A percentile compares a stretch with the other conserved stretches of the same genome.
Evolutionary conservation across 1,139 yeast genomes (phyloP).

Genomic region (Suhomyces choctaworum): DNA sequence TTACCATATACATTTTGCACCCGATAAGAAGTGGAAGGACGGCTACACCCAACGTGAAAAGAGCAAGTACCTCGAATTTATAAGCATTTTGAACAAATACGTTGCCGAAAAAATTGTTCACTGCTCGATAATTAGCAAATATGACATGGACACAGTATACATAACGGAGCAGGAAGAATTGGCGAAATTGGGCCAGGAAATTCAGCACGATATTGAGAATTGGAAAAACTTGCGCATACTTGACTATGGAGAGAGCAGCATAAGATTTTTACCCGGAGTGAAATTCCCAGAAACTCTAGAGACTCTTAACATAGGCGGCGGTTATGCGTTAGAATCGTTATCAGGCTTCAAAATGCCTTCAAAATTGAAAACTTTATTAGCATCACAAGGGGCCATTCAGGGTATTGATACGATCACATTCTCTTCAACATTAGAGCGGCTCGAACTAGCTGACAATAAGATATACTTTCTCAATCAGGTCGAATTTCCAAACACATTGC

Average conservation of each 20-base stretch:
- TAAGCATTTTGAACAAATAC: conserved; percentile 23
- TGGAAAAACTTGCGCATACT: conserved; percentile 38
- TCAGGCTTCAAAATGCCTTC: conserved; percentile 45
- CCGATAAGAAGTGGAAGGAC: conserved; percentile 34
- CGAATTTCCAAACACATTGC: conserved; percentile 38
- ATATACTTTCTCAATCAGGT: conserved; percentile 43
- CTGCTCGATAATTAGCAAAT: conserved; percentile 42
- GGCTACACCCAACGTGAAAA: conserved; percentile 32
- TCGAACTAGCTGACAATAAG: conserved; percentile 41
- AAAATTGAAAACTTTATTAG: conserved; percentile 32
- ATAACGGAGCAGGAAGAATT: conserved; percentile 38
- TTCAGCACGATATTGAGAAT: conserved; percentile 38
- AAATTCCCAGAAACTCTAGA: conserved; percentile 41
- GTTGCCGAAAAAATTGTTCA: conserved; percentile 37
- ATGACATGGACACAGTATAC: conserved; percentile 37
- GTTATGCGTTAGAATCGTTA: conserved; percentile 42
- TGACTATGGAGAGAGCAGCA: conserved; percentile 43
- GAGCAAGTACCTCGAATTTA: conserved; percentile 27
- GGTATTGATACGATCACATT: conserved; percentile 40
- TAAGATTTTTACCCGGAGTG: conserved; percentile 43
- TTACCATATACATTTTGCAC: conserved; percentile 42
- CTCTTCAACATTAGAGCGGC: conserved; percentile 34
- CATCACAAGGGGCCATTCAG: conserved; percentile 37
- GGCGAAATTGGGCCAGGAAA: conserved; percentile 38
- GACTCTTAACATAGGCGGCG: conserved; percentile 44